These are phyloP conservation scores for Saccharomyces uvarum DNA, from an alignment of 1,139 yeast genomes.

Conservation along the genomic window DNA sequence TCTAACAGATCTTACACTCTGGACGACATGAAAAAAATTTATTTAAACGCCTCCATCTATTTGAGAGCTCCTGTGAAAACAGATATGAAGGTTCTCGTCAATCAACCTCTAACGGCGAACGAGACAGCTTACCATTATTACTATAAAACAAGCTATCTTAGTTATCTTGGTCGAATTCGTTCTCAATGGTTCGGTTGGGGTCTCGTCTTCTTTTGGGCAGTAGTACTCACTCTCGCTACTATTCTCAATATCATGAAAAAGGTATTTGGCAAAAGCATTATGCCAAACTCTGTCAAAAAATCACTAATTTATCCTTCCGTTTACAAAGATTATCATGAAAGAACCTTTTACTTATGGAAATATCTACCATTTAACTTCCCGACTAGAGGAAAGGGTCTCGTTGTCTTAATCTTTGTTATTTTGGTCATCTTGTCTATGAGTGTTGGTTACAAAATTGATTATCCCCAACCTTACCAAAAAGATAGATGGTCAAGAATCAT, in stretches of 20 bases:
- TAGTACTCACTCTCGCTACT: slow-evolving; percentile 29
- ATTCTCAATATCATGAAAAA: slow-evolving; percentile 26
- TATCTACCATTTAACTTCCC: slow-evolving; percentile 39
- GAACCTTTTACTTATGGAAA: slow-evolving; percentile 27
- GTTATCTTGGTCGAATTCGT: slow-evolving; percentile 11
- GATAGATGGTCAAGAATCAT: slow-evolving; percentile 35
- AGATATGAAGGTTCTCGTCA: slow-evolving; percentile 18
- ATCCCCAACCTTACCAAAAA: slow-evolving; percentile 39
- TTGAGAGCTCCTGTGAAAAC: slow-evolving; percentile 23
- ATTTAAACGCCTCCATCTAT: slow-evolving; percentile 32
- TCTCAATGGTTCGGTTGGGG: slow-evolving; percentile 40
- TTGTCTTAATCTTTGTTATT: slow-evolving; percentile 35
- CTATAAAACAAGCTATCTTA: slow-evolving; percentile 18
- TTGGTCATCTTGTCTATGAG: slow-evolving; percentile 34
- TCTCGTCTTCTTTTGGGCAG: slow-evolving; percentile 35
- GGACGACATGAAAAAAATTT: slow-evolving; percentile 28
- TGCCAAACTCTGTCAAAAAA: slow-evolving; percentile 19
- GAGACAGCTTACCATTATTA: slow-evolving; percentile 30
- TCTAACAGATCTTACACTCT: slow-evolving; percentile 31
- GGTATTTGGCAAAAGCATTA: slow-evolving; percentile 16
- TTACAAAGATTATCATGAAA: slow-evolving; percentile 35
- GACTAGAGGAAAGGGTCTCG: slow-evolving; percentile 41
- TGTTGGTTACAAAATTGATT: slow-evolving; percentile 34
- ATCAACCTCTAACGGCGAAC: slow-evolving; percentile 31
- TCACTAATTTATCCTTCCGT: slow-evolving; percentile 41